Evolutionary conservation across 2,329 filamentous ascomycete genomes (phyloP).

Genomic region (Ophiostoma piceae): DNA sequence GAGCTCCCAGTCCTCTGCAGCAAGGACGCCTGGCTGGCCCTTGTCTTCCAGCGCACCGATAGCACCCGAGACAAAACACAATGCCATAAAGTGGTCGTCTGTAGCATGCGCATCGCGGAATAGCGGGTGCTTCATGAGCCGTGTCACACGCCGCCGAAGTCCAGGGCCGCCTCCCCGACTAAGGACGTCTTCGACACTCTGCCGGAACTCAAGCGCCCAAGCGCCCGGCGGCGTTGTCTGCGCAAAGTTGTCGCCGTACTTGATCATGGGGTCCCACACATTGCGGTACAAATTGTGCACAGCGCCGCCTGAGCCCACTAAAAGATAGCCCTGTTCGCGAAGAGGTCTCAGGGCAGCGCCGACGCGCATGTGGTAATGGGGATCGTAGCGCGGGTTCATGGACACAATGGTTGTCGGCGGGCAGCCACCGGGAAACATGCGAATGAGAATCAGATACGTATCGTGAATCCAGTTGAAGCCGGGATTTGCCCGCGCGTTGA

Average conservation of each 20-base stretch:
- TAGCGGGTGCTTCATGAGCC: constrained; percentile 62
- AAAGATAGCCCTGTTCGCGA: constrained; percentile 46
- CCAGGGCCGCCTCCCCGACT: constrained; percentile 43
- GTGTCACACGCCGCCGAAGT: constrained; percentile 50
- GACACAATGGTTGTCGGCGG: constrained; percentile 57
- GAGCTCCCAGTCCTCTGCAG: constrained; percentile 62
- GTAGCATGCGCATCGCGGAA: constrained; percentile 64
- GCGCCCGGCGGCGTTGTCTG: constrained; percentile 53
- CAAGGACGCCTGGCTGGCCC: constrained; percentile 39
- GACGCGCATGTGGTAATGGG: constrained; percentile 46
- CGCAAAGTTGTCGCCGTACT: constrained; percentile 58
- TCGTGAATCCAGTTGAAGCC: constrained; percentile 69
- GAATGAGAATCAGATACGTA: constrained; percentile 61
- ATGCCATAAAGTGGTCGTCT: constrained; percentile 65
- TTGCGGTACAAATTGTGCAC: constrained; percentile 69
- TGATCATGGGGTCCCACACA: constrained; percentile 58
- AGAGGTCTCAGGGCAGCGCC: constrained; percentile 53
- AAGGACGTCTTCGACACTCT: constrained; percentile 58
- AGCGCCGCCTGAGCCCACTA: constrained; percentile 56
- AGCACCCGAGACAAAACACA: constrained; percentile 58
- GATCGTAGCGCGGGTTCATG: constrained; percentile 39
- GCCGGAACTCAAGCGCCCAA: constrained; percentile 60
- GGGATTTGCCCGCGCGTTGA: constrained; percentile 49
- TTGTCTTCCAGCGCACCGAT: constrained; percentile 46
- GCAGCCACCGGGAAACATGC: constrained; percentile 62